Percentiles rank a stretch among this genome's conserved stretches.
These are phyloP conservation scores for Epichloe aotearoae DNA, from an alignment of 2,329 filamentous ascomycete genomes.

Conservation along the genomic window DNA sequence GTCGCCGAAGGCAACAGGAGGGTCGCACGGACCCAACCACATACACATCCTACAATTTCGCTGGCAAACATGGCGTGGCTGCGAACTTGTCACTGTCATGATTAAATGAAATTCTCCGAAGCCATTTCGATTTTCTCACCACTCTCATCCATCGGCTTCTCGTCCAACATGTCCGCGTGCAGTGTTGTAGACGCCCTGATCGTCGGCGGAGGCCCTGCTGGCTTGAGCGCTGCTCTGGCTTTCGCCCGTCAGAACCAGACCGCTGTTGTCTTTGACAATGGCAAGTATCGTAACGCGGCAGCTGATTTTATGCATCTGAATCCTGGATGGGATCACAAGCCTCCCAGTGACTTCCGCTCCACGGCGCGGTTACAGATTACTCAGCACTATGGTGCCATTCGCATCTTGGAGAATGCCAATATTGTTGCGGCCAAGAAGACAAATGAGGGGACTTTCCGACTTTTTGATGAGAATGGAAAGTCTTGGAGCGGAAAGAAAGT, in stretches of 20 bases:
- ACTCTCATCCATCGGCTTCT: neutral
- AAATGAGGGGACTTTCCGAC: conserved; percentile 20
- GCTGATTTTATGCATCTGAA: conserved; percentile 36
- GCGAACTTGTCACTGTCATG: too few species aligned
- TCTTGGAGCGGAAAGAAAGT: conserved; percentile 37
- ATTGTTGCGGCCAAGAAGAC: conserved; percentile 18
- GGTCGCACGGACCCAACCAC: too few species aligned
- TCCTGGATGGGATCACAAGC: conserved; percentile 24
- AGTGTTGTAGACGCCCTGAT: conserved; percentile 31
- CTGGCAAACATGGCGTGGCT: too few species aligned
- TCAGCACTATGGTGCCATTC: conserved; percentile 16
- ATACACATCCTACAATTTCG: too few species aligned
- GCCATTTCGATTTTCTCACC: neutral
- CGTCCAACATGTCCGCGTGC: neutral
- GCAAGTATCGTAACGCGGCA: conserved; percentile 34
- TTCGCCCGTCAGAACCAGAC: conserved; percentile 36
- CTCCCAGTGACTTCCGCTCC: conserved; percentile 21
- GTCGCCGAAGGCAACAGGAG: too few species aligned
- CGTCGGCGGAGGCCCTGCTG: conserved; percentile 36
- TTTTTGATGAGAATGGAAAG: conserved; percentile 26
- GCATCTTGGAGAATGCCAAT: conserved; percentile 22
- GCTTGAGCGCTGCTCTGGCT: conserved; percentile 31
- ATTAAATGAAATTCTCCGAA: too few species aligned
- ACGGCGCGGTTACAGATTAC: conserved; percentile 12
- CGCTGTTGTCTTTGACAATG: conserved; percentile 35